Base-by-base conservation (phyloP, 2,329 filamentous ascomycete species). In the Furcasterigmium furcatum region DNA sequence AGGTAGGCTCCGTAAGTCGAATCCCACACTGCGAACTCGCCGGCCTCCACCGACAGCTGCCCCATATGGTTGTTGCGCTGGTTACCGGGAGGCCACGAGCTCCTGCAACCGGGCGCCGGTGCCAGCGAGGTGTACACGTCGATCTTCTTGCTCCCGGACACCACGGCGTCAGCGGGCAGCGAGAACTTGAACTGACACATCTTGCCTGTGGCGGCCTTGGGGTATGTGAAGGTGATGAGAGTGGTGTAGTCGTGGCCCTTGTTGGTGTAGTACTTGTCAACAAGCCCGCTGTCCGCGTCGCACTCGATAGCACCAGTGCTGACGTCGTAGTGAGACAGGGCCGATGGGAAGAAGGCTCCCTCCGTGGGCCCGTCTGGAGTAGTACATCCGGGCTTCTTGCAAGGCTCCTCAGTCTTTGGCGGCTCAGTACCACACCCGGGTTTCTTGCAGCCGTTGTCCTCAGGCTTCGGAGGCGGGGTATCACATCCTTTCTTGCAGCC, bases 181-280 rank as follows among this genome's bases (percentile, higher is more conserved):
- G 41, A 52, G 51, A 63, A 62, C 41, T 47, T 44, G 35, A 63
- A 52, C 22, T 52, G 52, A 52, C 60, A 62, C 41, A 55, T 48
- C 41, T 49, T 54, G 38, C 55, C 58, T 9, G 46, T 32, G 2
- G 51, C 44, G 4, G 38, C 49, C 22, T 44, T 35, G 41, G 55
- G 55, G 42, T 61, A 60, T 14, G 50, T 54, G 34, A 61, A 61
- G 39, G 57, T 60, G 20, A 60, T 22, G 32, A 62, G 58, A 38
- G 58, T 52, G 24, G 57, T 62, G 44, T 52, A 48, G 46, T 62
- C 58, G 38, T 58, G 48, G 43, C 55, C 54, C 3, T 34, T 42
- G 50, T 60, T 57, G 48, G 44, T 45, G 34, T 50, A 48, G 9
- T 36, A 46, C 45, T 60, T 59, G 32, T 42, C 46, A 14, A 60